Percentiles rank a stretch among this genome's conserved stretches.
phyloP scores from a whole-genome alignment of 176 grass and related monocot species.

The Triticum monococcum region DNA sequence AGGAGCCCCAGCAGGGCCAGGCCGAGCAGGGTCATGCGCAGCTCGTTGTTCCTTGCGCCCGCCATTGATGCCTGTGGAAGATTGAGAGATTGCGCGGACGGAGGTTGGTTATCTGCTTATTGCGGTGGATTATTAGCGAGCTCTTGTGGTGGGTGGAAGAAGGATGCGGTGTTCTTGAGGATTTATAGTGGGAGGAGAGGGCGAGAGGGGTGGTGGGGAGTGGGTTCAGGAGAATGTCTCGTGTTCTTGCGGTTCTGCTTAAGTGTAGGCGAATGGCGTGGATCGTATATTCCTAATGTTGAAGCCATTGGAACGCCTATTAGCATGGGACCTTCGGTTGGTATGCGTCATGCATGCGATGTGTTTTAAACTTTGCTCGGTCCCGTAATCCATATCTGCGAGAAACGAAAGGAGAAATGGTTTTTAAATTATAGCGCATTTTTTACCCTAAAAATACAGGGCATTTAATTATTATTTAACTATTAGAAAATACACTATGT shows the following conservation, averaged over 20 bases:
- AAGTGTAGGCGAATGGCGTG: constrained; percentile 9
- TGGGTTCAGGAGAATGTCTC: constrained; percentile 8
- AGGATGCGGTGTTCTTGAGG: neutral
- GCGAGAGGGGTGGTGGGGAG: constrained; percentile 10
- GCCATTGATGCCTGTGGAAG: constrained; percentile 18
- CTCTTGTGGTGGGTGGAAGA: constrained; percentile 8
- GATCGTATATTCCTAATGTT: neutral
- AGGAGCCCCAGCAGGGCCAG: constrained; percentile 43
- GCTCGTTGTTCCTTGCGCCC: constrained; percentile 31
- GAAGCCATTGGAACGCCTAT: neutral
- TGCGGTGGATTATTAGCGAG: neutral
- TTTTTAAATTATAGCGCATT: no score
- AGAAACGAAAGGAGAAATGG: neutral
- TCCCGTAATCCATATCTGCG: neutral
- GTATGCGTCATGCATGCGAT: neutral
- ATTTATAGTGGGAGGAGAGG: constrained; percentile 19
- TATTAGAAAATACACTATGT: no score
- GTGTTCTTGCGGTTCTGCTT: constrained; percentile 18
- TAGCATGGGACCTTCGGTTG: neutral
- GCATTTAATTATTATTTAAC: no score
- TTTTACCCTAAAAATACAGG: no score
- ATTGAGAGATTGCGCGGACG: neutral
- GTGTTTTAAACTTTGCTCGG: neutral
- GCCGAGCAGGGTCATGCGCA: constrained; percentile 42
- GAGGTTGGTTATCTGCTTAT: constrained; percentile 3